Percentiles rank a stretch among this genome's conserved stretches.
Evolutionary conservation across 805 yeast genomes (phyloP).

Genomic region (Barnettozyma populi): DNA sequence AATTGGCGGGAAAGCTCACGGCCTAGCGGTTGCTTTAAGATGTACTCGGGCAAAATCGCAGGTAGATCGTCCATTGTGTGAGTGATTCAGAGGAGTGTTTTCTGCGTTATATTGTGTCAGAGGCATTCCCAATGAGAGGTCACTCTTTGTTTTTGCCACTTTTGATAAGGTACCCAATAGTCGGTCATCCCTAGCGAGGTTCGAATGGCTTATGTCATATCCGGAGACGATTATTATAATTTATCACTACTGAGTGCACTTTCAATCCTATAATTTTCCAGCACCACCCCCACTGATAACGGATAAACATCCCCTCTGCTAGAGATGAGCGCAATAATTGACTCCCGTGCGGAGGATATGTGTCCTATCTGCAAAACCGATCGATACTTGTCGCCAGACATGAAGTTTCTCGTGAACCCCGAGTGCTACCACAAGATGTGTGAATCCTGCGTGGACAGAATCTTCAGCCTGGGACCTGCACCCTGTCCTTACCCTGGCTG

Average conservation of each 20-base stretch:
- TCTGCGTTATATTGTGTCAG: neutral
- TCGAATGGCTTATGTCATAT: neutral
- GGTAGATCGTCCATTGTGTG: neutral
- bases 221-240: neutral
- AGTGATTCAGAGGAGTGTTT: neutral
- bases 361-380: conserved; percentile 98
- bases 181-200: neutral
- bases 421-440: conserved; percentile 98
- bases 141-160: neutral
- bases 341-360: conserved; percentile 52
- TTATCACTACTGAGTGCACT: neutral
- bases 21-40: conserved; percentile 1
- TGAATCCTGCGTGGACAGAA: conserved; percentile 93
- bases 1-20: neutral
- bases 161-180: neutral
- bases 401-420: conserved; percentile 88
- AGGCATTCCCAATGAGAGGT: neutral
- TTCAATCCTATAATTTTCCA: neutral
- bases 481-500: conserved; percentile 95
- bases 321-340: conserved; percentile 1
- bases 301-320: neutral
- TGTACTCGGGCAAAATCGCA: conserved; percentile 4
- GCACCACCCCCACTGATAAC: neutral
- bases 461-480: conserved; percentile 91
- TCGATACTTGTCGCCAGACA: conserved; percentile 86